These are phyloP conservation scores for Fonsecaea pedrosoi DNA, from an alignment of 2,329 filamentous ascomycete species.

Conservation along the genomic window DNA sequence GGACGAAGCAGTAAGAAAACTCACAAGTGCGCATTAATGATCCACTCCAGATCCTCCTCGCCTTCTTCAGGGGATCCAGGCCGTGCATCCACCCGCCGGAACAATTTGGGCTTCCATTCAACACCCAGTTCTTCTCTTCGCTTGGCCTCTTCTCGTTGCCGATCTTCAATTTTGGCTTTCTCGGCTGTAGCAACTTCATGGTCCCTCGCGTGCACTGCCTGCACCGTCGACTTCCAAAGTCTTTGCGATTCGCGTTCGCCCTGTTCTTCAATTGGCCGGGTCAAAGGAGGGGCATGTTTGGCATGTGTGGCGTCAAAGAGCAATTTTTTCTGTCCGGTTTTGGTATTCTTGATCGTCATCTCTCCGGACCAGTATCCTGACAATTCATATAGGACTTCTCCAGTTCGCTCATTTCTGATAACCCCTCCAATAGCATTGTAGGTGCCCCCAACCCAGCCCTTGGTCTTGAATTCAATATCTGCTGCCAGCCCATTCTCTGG, in stretches of 20 bases:
- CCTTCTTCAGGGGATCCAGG: constrained; percentile 76
- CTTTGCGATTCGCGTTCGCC: constrained; percentile 87
- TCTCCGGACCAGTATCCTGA: constrained; percentile 93
- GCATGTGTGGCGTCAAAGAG: constrained; percentile 86
- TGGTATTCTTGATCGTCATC: constrained; percentile 87
- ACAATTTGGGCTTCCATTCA: constrained; percentile 88
- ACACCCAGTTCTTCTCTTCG: constrained; percentile 76
- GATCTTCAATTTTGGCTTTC: constrained; percentile 95
- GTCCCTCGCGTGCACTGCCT: constrained; percentile 82
- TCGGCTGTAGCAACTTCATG: constrained; percentile 91
- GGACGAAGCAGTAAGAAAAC: constrained; percentile 41
- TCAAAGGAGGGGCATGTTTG: constrained; percentile 74
- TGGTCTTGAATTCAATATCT: constrained; percentile 98
- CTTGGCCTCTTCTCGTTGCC: constrained; percentile 86
- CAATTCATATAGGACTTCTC: constrained; percentile 86
- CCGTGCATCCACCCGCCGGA: constrained; percentile 75
- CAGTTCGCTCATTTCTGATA: constrained; percentile 86
- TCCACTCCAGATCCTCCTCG: constrained; percentile 92
- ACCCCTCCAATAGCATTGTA: constrained; percentile 95
- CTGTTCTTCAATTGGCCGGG: constrained; percentile 83
- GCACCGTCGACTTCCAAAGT: constrained; percentile 81
- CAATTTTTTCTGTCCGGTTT: constrained; percentile 88
- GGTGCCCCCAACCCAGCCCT: constrained; percentile 93
- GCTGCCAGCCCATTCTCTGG: constrained; percentile 85
- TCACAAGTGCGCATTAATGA: constrained; percentile 86